Evolutionary conservation across 2,329 filamentous ascomycete species (phyloP).

Genomic region (Ascomycota sp.): DNA sequence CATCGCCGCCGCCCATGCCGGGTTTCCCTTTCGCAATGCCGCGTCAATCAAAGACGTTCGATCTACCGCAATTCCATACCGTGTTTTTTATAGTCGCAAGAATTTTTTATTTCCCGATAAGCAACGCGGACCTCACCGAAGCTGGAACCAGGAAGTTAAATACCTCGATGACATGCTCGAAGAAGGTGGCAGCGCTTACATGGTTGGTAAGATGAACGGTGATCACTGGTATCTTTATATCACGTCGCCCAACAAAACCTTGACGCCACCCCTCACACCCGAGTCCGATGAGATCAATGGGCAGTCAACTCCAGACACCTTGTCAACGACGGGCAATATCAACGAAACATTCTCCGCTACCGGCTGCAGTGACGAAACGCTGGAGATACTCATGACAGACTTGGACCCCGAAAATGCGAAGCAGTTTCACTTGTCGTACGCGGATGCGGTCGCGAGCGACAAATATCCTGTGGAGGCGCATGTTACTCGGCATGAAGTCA

Average conservation of each 20-base stretch:
- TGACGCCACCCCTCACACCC: constrained; percentile 69
- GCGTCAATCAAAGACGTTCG: constrained; percentile 41
- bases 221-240: constrained; percentile 99
- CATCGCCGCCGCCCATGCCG: constrained; percentile 68
- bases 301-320: constrained; percentile 22
- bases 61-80: constrained; percentile 68
- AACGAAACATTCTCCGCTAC: constrained; percentile 19
- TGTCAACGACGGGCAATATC: constrained; percentile 25
- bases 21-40: constrained; percentile 65
- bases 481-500: constrained; percentile 36
- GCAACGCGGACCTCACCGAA: constrained; percentile 82
- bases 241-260: constrained; percentile 56
- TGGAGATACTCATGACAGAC: constrained; percentile 52
- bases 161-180: constrained; percentile 81
- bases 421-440: constrained; percentile 47
- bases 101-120: constrained; percentile 92
- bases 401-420: constrained; percentile 45
- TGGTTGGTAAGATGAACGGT: constrained; percentile 99
- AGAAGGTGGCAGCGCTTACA: constrained; percentile 86
- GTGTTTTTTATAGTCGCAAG: constrained; percentile 97
- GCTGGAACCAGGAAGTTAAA: constrained; percentile 90
- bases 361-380: constrained; percentile 47
- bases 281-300: constrained; percentile 21
- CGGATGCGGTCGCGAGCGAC: constrained; percentile 74
- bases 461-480: constrained; percentile 47